These are phyloP conservation scores for Craterostigma plantagineum DNA, from an alignment of 257 asterid genomes.

Conservation along the genomic window DNA sequence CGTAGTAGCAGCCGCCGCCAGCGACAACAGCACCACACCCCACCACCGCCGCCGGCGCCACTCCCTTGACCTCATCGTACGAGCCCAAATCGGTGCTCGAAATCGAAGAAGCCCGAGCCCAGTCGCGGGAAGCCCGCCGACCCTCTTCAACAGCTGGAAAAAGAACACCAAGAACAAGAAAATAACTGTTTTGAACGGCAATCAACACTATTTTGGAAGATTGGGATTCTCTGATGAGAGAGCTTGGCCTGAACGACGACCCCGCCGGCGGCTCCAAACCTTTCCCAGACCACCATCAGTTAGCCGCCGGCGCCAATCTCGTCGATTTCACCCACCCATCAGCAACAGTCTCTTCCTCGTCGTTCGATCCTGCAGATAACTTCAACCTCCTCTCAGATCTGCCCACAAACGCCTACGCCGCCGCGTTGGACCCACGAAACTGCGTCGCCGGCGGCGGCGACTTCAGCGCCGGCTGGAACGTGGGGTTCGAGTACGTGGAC, in stretches of 20 bases:
- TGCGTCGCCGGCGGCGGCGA: slow-evolving; percentile 8
- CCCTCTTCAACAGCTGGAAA: slow-evolving; percentile 10
- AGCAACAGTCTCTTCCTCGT: slow-evolving; percentile 15
- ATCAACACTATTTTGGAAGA: slow-evolving; percentile 33
- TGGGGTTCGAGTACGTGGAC: slow-evolving; percentile 59
- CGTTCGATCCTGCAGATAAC: slow-evolving; percentile 32
- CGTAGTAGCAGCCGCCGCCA: no score
- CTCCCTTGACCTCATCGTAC: slow-evolving; percentile 15
- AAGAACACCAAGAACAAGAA: slow-evolving; percentile 12
- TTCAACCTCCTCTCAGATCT: slow-evolving; percentile 30
- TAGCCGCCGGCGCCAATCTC: no score
- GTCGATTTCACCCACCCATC: slow-evolving; percentile 15
- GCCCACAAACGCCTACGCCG: slow-evolving; percentile 10
- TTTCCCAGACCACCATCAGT: slow-evolving; percentile 10
- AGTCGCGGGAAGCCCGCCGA: slow-evolving; percentile 22
- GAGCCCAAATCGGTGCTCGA: slow-evolving; percentile 79
- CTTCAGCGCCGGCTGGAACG: slow-evolving; percentile 1
- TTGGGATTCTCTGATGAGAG: slow-evolving; percentile 81
- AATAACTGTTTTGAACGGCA: slow-evolving; percentile 12
- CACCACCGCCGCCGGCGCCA: slow-evolving; percentile 5
- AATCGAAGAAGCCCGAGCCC: slow-evolving; percentile 57
- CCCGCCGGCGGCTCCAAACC: slow-evolving; percentile 15
- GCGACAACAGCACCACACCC: no score
- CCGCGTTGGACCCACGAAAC: slow-evolving; percentile 9
- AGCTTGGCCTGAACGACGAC: slow-evolving; percentile 66